These are phyloP conservation scores for Tylopilus intermedius DNA, from an alignment of 768 basidiomycete species.

Conservation along the genomic window DNA sequence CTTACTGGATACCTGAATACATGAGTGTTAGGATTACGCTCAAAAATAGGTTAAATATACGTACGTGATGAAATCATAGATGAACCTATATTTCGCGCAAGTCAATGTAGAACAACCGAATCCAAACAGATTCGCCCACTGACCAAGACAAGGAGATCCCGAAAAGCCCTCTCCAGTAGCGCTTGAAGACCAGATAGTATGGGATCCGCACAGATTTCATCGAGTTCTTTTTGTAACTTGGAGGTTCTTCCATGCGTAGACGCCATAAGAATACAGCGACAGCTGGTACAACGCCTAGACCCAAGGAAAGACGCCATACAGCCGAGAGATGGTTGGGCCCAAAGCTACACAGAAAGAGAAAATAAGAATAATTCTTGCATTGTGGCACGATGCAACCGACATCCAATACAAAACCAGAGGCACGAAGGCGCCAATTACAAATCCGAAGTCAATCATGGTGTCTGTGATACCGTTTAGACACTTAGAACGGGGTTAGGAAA, in stretches of 20 bases:
- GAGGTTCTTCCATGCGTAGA: constrained; percentile 76
- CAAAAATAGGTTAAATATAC: constrained; percentile 20
- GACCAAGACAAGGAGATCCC: constrained; percentile 78
- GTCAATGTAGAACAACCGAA: neutral
- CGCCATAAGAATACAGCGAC: constrained; percentile 83
- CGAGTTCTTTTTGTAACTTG: constrained; percentile 65
- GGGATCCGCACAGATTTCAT: constrained; percentile 76
- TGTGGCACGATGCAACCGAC: constrained; percentile 35
- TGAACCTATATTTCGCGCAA: constrained; percentile 42
- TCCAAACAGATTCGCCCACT: constrained; percentile 1
- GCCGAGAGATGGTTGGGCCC: constrained; percentile 75
- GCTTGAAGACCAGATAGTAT: constrained; percentile 67
- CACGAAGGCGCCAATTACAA: constrained; percentile 74
- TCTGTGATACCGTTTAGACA: constrained; percentile 37
- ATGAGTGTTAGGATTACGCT: neutral
- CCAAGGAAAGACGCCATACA: constrained; percentile 84
- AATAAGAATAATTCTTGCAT: neutral
- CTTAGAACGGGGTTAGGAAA: neutral
- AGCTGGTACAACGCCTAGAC: constrained; percentile 79
- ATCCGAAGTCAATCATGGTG: constrained; percentile 81
- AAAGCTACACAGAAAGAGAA: constrained; percentile 41
- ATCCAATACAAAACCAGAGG: constrained; percentile 89
- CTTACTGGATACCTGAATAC: constrained; percentile 57
- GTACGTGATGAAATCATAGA: constrained; percentile 77
- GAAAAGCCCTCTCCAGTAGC: constrained; percentile 72